phyloP scores from a whole-genome alignment of 768 basidiomycete genomes.

The Rhodotorula paludigena region DNA sequence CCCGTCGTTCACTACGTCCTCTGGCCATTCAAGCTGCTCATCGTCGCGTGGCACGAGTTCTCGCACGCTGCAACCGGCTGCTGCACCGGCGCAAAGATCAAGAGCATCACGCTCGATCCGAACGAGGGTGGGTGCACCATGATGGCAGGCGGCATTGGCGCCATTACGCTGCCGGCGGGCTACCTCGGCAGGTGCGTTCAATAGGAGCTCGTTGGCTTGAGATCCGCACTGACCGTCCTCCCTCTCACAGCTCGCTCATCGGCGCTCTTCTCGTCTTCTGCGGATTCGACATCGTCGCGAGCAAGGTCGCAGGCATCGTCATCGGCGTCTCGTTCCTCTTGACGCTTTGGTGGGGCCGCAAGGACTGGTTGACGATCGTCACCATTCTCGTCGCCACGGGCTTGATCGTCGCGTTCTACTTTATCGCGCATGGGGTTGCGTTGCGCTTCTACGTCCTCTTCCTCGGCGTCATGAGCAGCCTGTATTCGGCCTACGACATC shows the following conservation, averaged over 20 bases:
- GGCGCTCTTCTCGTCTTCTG: slow-evolving; percentile 81
- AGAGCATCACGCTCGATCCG: slow-evolving; percentile 45
- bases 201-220: no score
- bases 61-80: slow-evolving; percentile 24
- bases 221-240: background rate
- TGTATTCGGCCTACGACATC: slow-evolving; percentile 66
- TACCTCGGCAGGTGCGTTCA: slow-evolving; percentile 49
- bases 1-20: slow-evolving; percentile 17
- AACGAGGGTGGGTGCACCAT: slow-evolving; percentile 65
- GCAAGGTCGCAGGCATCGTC: slow-evolving; percentile 73
- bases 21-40: slow-evolving; percentile 28
- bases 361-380: slow-evolving; percentile 62
- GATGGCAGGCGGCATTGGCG: slow-evolving; percentile 73
- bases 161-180: slow-evolving; percentile 32
- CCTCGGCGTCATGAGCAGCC: slow-evolving; percentile 32
- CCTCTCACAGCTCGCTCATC: slow-evolving; percentile 53
- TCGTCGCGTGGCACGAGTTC: slow-evolving; percentile 34
- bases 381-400: slow-evolving; percentile 74
- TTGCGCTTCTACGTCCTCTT: slow-evolving; percentile 56
- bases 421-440: slow-evolving; percentile 66
- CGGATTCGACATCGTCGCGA: slow-evolving; percentile 67
- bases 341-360: slow-evolving; percentile 52
- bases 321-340: slow-evolving; percentile 80
- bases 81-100: slow-evolving; percentile 37
- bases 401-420: slow-evolving; percentile 69